Conservation (phyloP, 2,329 filamentous ascomycete genomes). For the Aspergillus hiratsukae region DNA sequence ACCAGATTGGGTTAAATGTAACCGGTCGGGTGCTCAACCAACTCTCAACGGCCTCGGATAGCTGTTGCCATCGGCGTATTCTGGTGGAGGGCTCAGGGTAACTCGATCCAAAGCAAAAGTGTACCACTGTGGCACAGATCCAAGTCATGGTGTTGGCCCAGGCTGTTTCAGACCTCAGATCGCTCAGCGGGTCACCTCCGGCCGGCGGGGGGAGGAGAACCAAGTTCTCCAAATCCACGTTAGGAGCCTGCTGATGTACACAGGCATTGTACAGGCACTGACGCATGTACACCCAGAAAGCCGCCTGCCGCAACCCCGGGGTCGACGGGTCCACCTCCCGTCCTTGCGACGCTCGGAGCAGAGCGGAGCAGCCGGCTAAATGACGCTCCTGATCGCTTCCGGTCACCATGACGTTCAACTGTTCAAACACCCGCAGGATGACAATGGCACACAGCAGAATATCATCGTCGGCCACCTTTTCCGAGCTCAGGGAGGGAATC, state of each 20-base stretch:
- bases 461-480: slow-evolving; percentile 13
- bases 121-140: slow-evolving; percentile 8
- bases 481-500: slow-evolving; percentile 9
- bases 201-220: background rate
- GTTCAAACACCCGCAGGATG: slow-evolving; percentile 21
- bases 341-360: slow-evolving; percentile 9
- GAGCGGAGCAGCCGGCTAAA: slow-evolving; percentile 11
- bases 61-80: no score
- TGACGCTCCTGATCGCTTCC: slow-evolving; percentile 9
- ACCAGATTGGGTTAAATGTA: no score
- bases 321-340: slow-evolving; percentile 8
- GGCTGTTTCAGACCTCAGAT: slow-evolving; percentile 8
- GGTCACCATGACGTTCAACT: slow-evolving; percentile 15
- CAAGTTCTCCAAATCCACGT: slow-evolving; percentile 7
- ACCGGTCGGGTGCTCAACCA: no score
- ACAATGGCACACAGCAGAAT: slow-evolving; percentile 20
- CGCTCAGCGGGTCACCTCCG: slow-evolving; percentile 6
- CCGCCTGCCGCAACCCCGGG: slow-evolving; percentile 8
- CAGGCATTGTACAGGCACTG: slow-evolving; percentile 11
- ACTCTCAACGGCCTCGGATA: no score
- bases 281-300: slow-evolving; percentile 11
- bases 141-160: slow-evolving; percentile 11
- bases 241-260: slow-evolving; percentile 9
- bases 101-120: slow-evolving; percentile 9
- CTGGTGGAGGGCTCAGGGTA: slow-evolving; percentile 1